Evolutionary conservation across 352 stramenopile species (phyloP), one percentile per base, ranked within the genome.

Genomic region (Phytophthora gonapodyides): DNA sequence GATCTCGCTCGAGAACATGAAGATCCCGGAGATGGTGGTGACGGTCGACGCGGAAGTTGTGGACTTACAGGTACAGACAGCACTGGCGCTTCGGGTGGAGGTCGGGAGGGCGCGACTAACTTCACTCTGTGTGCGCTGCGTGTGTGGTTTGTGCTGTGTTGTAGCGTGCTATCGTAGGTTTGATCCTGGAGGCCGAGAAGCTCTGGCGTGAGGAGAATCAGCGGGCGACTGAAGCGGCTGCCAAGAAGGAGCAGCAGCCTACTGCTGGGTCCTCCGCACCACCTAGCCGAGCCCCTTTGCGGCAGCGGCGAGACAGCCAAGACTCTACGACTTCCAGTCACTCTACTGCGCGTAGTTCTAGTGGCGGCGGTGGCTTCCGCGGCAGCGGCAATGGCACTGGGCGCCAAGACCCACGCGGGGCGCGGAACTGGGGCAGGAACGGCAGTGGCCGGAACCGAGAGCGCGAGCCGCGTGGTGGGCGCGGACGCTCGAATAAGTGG

Each of bases 121-220:
- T 45, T 2, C n/a, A 41, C 15, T 37, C 7, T 9, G 45, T 27
- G n/a, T 40, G 37, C n/a, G 38, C 2, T 50, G 61, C 46, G 33
- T 31, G 17, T 13, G 6, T 42, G n/a, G 16, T 55, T 42, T 43
- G 12, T 55, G 19, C 34, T 65, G 43, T 63, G 38, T 16, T 53
- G 11, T 56, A 91, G 83, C 80, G 83, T 60, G 74, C 73, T 30
- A 82, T 93, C 67, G 67, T 89, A 49, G 68, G 68, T 50, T 69
- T 93, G 42, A 87, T 93, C 30, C 43, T 91, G 38, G 81, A 92
- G 59, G 75, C 83, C 11, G 80, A 92, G 33, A 84, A 83, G 36
- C 47, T 89, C 21, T 89, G 78, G 66, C 75, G 76, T 27, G 70
- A 85, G 46, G 80, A 89, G 47, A 81, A 73, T 35, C 64, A 73